Percentiles rank a stretch among this genome's conserved stretches.
Evolutionary conservation across 257 asterid species (phyloP).

Genomic region (Solanum corneliomulleri): DNA sequence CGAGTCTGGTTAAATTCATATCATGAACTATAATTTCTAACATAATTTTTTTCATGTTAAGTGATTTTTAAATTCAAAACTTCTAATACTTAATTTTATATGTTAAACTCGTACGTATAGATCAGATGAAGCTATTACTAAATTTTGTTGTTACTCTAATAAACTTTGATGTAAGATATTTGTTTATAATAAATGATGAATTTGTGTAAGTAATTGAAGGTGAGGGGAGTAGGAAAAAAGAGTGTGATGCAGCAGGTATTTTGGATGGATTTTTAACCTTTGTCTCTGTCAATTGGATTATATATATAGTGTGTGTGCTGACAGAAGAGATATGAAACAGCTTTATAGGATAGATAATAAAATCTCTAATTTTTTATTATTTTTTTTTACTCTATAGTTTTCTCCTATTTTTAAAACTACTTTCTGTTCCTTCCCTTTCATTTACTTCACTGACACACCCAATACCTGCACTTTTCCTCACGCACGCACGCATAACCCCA

Average conservation of each 20-base stretch:
- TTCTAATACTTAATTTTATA: not conserved
- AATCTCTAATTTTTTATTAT: not conserved
- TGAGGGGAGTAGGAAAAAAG: not conserved
- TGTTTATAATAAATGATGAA: not conserved
- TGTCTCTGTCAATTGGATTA: slow-evolving; percentile 53
- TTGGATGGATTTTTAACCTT: slow-evolving; percentile 2
- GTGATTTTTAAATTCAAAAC: not conserved
- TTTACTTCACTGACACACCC: slow-evolving; percentile 72
- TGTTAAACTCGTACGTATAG: not conserved
- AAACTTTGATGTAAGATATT: not conserved
- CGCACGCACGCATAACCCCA: slow-evolving; percentile 81
- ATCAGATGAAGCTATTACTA: not conserved
- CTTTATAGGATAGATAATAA: slow-evolving; percentile 71
- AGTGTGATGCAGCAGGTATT: not conserved
- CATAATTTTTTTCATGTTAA: no score
- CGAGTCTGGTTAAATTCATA: not conserved
- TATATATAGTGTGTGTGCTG: slow-evolving; percentile 39
- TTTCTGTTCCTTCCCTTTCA: slow-evolving; percentile 51
- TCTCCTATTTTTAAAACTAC: slow-evolving; percentile 31
- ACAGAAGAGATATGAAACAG: slow-evolving; percentile 59
- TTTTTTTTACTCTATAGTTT: not conserved
- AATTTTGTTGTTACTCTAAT: not conserved
- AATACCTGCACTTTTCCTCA: slow-evolving; percentile 75
- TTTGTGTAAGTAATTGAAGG: not conserved
- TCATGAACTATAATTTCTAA: no score